Evolutionary conservation across 2,329 filamentous ascomycete species (phyloP), one percentile per base, ranked within the genome.

Genomic region (Epichloe gansuensis): DNA sequence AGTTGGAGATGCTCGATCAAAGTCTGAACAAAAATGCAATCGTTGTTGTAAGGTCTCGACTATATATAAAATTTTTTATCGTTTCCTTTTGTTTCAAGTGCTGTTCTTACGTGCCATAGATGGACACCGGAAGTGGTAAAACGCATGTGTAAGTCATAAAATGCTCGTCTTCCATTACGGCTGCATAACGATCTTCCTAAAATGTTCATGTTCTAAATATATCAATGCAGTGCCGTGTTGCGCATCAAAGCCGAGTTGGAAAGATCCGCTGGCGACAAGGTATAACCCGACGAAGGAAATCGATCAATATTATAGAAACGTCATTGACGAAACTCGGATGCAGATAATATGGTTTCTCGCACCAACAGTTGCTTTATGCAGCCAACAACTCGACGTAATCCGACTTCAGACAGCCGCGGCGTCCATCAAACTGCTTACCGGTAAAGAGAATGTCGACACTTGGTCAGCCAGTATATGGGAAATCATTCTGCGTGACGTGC

Each of bases 41-140:
- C 57, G 80, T 89, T 50, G 80, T 80, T 27, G 84, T 87, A 69
- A 55, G 73, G 9, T 31, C 47, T 40, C 15, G 8, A 17, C 15
- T 17, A 48, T 27, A 48, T 6, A 27, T 13, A 17, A 5, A 31
- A 42, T 3, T 13, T 13, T 42, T 23, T 8, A n/a, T 23, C 23
- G 8, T 42, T 11, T 42, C 1, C 13, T 21, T 21, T 31, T 12
- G 11, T 8, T 38, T 2, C 13, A 17, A 35, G 5, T 13, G 25
- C 27, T 27, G 8, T 49, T 15, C 39, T 52, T 15, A 40, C 25
- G n/a, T 42, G 25, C 4, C 11, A n/a, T 55, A 85, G 84, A 89
- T 89, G 85, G 85, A 87, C 55, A 90, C 86, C 0, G 86, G 86
- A 1, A 87, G 79, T 56, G 86, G 86, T 2, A 90, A 90, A 64